Evolutionary conservation across 2,329 filamentous ascomycete species (phyloP), one percentile per base, ranked within the genome.

Genomic region (Aspergillus sp.): DNA sequence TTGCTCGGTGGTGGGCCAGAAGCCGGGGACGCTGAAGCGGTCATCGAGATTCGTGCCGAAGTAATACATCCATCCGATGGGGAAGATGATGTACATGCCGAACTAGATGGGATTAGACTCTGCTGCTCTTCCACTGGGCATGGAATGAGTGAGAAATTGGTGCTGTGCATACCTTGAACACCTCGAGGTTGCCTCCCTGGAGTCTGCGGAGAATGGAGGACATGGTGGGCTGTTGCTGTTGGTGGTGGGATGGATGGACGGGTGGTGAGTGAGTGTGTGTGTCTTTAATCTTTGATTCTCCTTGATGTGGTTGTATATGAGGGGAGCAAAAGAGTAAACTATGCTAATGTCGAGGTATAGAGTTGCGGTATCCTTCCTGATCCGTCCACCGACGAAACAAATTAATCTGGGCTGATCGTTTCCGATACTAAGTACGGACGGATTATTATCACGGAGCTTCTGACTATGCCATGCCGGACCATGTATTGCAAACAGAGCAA

Each of bases 1-100:
- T 63, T 82, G 78, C 61, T 78, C 77, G 8, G 78, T 83, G 71
- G 88, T 91, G 27, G 95, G 95, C 95, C 95, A 99, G 83, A 99
- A 99, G 60, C 90, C 90, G 21, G 90, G 88, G 1, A 98, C 91
- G 51, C 85, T 81, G 82, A 99, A 99, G 65, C 92, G 89, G 67
- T 89, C 85, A 79, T 99, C 95, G 74, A 99, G 91, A 78, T 99
- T 99, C 59, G 93, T 96, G 75, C 95, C 95, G 78, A 98, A 99
- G 83, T 99, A 99, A 84, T 96, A 98, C 95, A 99, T 99, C 83
- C 95, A 93, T 70, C 91, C 92, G 72, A 99, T 98, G 17, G 95
- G 95, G 80, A 99, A 99, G 85, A 97, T 89, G 81, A 99, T 89
- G 82, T 99, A 99, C 85, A 96, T 91, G 81, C 94, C 93, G 78